These are phyloP conservation scores for Aspergillus sp. DNA, from an alignment of 2,329 filamentous ascomycete genomes.

Conservation along the genomic window DNA sequence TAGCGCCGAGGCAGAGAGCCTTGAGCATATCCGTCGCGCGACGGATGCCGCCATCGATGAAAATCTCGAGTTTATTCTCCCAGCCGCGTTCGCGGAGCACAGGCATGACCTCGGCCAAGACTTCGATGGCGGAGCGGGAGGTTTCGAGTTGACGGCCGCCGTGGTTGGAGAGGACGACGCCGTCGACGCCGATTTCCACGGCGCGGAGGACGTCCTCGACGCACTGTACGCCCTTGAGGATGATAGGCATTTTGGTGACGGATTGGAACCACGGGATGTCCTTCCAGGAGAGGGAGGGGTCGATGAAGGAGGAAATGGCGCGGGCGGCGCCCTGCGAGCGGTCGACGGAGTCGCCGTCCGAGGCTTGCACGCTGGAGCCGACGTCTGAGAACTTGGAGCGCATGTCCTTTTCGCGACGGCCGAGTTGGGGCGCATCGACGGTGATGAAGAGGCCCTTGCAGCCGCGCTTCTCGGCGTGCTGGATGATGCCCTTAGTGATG, in stretches of 20 bases:
- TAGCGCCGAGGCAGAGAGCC: slow-evolving; percentile 85
- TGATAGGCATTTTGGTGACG: slow-evolving; percentile 90
- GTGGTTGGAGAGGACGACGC: slow-evolving; percentile 92
- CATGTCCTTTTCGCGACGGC: slow-evolving; percentile 96
- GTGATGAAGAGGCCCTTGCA: slow-evolving; percentile 98
- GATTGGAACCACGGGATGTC: slow-evolving; percentile 89
- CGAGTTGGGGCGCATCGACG: slow-evolving; percentile 92
- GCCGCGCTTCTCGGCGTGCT: slow-evolving; percentile 85
- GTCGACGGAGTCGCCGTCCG: slow-evolving; percentile 65
- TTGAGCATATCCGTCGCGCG: slow-evolving; percentile 94
- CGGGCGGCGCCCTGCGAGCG: slow-evolving; percentile 87
- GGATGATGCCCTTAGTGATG: slow-evolving; percentile 83
- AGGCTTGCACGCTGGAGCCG: slow-evolving; percentile 74
- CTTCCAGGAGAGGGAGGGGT: slow-evolving; percentile 87
- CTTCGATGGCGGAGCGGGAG: slow-evolving; percentile 80
- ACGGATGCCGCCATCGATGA: slow-evolving; percentile 83
- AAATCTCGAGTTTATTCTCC: slow-evolving; percentile 77
- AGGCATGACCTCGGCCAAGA: slow-evolving; percentile 90
- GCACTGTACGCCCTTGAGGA: slow-evolving; percentile 93
- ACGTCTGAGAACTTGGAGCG: slow-evolving; percentile 82
- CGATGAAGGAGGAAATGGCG: slow-evolving; percentile 95
- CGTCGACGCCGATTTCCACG: slow-evolving; percentile 75
- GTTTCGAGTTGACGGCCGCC: slow-evolving; percentile 93
- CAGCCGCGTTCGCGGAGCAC: slow-evolving; percentile 69
- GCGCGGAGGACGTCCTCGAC: slow-evolving; percentile 91